These are phyloP conservation scores for Triangularia setosa DNA, from an alignment of 2,329 filamentous ascomycete species.

Conservation along the genomic window DNA sequence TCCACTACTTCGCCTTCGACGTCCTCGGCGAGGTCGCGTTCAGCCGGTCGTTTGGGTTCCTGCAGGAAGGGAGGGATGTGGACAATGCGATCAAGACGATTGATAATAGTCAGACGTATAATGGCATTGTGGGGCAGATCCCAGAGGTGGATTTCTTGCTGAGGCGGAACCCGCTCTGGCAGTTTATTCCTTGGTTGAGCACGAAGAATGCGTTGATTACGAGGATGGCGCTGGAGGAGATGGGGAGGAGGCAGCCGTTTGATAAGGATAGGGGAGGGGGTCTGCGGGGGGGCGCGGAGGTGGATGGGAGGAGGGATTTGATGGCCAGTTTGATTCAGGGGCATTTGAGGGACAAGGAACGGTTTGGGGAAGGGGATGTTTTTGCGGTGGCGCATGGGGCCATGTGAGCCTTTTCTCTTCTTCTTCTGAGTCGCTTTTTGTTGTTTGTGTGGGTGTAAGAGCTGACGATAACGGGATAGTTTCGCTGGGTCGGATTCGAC, in stretches of 20 bases:
- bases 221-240: conserved; percentile 48
- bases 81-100: conserved; percentile 50
- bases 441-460: too few species aligned
- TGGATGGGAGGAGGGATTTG: conserved; percentile 47
- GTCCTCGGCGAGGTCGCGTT: conserved; percentile 52
- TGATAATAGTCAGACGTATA: conserved; percentile 50
- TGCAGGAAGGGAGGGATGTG: conserved; percentile 47
- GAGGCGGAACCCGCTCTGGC: conserved; percentile 47
- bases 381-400: conserved; percentile 56
- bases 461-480: conserved; percentile 30
- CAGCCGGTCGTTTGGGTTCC: conserved; percentile 49
- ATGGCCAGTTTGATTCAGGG: conserved; percentile 49
- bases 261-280: conserved; percentile 42
- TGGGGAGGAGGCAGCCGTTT: conserved; percentile 44
- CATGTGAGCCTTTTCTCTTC: conserved; percentile 39
- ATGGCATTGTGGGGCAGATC: conserved; percentile 49
- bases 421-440: neutral
- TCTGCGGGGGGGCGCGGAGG: conserved; percentile 31
- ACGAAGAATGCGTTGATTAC: conserved; percentile 46
- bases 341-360: conserved; percentile 46
- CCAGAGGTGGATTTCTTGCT: conserved; percentile 47
- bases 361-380: conserved; percentile 49
- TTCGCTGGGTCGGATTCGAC: conserved; percentile 60
- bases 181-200: conserved; percentile 42
- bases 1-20: conserved; percentile 45